Conservation (phyloP, 2,329 filamentous ascomycete genomes). For the Plectosphaerella sp. region DNA sequence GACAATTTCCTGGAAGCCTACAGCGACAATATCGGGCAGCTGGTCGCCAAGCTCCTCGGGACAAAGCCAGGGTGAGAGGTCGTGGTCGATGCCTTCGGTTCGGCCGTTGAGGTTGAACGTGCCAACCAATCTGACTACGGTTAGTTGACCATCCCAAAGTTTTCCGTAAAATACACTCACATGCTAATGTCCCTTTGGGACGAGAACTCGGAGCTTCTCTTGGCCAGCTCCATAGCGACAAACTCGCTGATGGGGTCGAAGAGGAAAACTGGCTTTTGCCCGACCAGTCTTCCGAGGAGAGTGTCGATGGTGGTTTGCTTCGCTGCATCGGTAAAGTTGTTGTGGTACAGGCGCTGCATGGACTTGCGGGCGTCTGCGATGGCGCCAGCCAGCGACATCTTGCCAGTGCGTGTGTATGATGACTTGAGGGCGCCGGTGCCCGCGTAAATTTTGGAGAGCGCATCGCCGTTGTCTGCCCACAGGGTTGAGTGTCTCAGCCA, state of each 20-base stretch:
- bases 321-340: conserved; percentile 93
- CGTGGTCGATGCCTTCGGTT: conserved; percentile 70
- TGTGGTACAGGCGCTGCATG: conserved; percentile 90
- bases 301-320: conserved; percentile 94
- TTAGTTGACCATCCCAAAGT: conserved; percentile 14
- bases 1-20: conserved; percentile 98
- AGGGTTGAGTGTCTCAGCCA: conserved; percentile 89
- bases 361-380: conserved; percentile 95
- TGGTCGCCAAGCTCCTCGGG: conserved; percentile 53
- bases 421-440: conserved; percentile 94
- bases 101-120: conserved; percentile 95
- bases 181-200: conserved; percentile 71
- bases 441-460: conserved; percentile 90
- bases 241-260: conserved; percentile 94
- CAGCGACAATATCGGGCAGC: conserved; percentile 79
- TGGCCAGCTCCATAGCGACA: conserved; percentile 71
- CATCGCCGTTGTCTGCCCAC: conserved; percentile 97
- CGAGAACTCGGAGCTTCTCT: conserved; percentile 67
- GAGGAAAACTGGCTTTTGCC: conserved; percentile 77
- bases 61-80: conserved; percentile 83
- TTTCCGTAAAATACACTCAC: conserved; percentile 34
- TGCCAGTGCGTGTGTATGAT: conserved; percentile 88
- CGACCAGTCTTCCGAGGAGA: conserved; percentile 78
- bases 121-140: conserved; percentile 52
- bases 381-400: conserved; percentile 91